Evolutionary conservation across 768 basidiomycete species (phyloP).

Genomic region (Boletales sp.): DNA sequence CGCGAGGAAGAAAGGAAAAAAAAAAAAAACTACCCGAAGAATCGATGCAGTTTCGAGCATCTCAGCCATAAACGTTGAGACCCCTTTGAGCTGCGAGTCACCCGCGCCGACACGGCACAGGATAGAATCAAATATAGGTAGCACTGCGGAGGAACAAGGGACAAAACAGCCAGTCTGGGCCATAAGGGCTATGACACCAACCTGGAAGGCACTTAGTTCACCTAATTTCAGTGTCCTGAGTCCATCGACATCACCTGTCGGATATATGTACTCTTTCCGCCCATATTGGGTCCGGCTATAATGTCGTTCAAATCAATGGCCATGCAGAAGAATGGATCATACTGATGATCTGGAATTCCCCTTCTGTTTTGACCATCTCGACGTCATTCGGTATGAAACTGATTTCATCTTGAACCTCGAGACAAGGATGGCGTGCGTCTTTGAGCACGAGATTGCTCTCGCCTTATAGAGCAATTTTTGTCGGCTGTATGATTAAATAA

Average conservation of each 20-base stretch:
- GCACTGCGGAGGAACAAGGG: slow-evolving; percentile 78
- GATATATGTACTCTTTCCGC: slow-evolving; percentile 97
- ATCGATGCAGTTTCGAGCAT: slow-evolving; percentile 99
- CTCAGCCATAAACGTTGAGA: slow-evolving; percentile 99
- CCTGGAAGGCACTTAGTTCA: slow-evolving; percentile 37
- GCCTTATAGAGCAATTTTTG: slow-evolving; percentile 41
- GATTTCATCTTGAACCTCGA: slow-evolving; percentile 95
- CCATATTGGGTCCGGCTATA: slow-evolving; percentile 95
- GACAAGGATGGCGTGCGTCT: slow-evolving; percentile 92
- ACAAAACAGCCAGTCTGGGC: slow-evolving; percentile 96
- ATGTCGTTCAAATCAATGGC: slow-evolving; percentile 2
- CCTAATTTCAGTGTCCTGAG: neutral
- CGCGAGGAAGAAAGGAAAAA: neutral
- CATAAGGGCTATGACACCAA: slow-evolving; percentile 95
- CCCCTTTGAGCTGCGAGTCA: slow-evolving; percentile 95
- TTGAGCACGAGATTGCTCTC: slow-evolving; percentile 74
- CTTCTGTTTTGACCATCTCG: slow-evolving; percentile 89
- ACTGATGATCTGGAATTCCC: slow-evolving; percentile 97
- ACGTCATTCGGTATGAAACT: slow-evolving; percentile 96
- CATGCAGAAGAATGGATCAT: slow-evolving; percentile 16
- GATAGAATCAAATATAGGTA: slow-evolving; percentile 95
- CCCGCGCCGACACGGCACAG: slow-evolving; percentile 96
- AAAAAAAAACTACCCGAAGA: slow-evolving; percentile 57
- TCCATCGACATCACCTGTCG: slow-evolving; percentile 56
- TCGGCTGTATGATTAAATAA: neutral